These are phyloP conservation scores for Pelargonium australe DNA, from an alignment of 441 rosid species.

Conservation along the genomic window DNA sequence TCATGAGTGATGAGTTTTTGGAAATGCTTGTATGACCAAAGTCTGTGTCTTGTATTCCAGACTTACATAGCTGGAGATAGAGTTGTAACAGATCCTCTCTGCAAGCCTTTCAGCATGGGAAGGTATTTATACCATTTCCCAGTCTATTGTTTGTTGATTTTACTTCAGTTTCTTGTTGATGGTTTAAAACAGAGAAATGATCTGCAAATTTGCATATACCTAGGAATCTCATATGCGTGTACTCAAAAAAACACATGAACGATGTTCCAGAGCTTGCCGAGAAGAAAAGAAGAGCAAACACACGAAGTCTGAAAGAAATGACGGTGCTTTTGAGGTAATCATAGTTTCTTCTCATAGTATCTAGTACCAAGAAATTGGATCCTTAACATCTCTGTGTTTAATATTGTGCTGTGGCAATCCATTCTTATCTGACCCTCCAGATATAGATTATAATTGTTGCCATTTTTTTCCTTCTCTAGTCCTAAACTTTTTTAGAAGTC, in stretches of 20 bases:
- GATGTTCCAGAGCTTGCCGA: conserved; percentile 87
- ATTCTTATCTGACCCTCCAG: neutral
- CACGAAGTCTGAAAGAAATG: conserved; percentile 92
- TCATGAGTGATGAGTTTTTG: conserved; percentile 16
- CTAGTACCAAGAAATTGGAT: neutral
- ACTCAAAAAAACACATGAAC: conserved; percentile 88
- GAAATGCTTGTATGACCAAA: conserved; percentile 23
- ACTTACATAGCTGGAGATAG: conserved; percentile 92
- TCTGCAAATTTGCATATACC: conserved; percentile 17
- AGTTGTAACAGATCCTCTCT: conserved; percentile 90
- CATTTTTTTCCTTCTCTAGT: neutral
- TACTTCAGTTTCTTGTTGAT: conserved; percentile 21
- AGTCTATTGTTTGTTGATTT: conserved; percentile 21
- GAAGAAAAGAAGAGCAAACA: conserved; percentile 83
- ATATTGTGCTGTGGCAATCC: neutral
- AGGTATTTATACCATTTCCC: conserved; percentile 45
- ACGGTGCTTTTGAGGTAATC: conserved; percentile 72
- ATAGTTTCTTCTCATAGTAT: neutral
- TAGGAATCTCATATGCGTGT: conserved; percentile 94
- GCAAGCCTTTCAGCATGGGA: conserved; percentile 98
- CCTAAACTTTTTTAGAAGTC: neutral
- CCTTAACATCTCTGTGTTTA: neutral
- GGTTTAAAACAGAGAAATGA: conserved; percentile 11
- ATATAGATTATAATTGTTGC: neutral
- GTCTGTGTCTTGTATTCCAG: conserved; percentile 35